A percentile compares a stretch with the other conserved stretches of the same genome.
Evolutionary conservation across 345 rosid genomes (phyloP).

Genomic region (Pseudoturritis turrita): DNA sequence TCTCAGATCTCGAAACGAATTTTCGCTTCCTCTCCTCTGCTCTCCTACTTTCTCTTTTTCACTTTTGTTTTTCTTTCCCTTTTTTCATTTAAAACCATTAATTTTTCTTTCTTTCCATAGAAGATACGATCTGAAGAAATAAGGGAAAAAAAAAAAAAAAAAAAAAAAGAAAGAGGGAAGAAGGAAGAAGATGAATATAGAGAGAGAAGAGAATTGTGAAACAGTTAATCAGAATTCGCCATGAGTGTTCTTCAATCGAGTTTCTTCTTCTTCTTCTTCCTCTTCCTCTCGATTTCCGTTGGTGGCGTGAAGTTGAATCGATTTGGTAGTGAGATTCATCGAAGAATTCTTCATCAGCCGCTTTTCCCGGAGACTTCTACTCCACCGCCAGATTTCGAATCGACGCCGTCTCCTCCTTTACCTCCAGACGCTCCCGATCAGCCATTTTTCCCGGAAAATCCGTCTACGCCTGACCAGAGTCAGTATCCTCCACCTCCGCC

Average conservation of each 20-base stretch:
- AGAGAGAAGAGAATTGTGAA: conserved; percentile 32
- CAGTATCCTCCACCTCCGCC: conserved; percentile 41
- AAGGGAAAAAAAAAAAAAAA: background rate
- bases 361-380: conserved; percentile 55
- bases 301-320: background rate
- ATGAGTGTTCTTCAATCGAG: conserved; percentile 46
- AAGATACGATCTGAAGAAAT: conserved; percentile 14
- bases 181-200: conserved; percentile 47
- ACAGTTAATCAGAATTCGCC: conserved; percentile 40
- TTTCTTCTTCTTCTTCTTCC: conserved; percentile 29
- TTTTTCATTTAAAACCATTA: conserved; percentile 3
- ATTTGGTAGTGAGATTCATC: conserved; percentile 17
- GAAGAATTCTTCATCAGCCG: conserved; percentile 90
- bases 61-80: background rate
- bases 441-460: conserved; percentile 90
- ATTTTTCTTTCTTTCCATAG: conserved; percentile 6
- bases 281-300: background rate
- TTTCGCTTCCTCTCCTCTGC: conserved; percentile 30
- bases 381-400: conserved; percentile 45
- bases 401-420: conserved; percentile 47
- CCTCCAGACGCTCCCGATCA: conserved; percentile 53
- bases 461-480: conserved; percentile 49
- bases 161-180: background rate
- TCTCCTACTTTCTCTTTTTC: conserved; percentile 10
- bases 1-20: conserved; percentile 75